phyloP scores from a whole-genome alignment of 345 rosid species.

The Cardamine occulta region DNA sequence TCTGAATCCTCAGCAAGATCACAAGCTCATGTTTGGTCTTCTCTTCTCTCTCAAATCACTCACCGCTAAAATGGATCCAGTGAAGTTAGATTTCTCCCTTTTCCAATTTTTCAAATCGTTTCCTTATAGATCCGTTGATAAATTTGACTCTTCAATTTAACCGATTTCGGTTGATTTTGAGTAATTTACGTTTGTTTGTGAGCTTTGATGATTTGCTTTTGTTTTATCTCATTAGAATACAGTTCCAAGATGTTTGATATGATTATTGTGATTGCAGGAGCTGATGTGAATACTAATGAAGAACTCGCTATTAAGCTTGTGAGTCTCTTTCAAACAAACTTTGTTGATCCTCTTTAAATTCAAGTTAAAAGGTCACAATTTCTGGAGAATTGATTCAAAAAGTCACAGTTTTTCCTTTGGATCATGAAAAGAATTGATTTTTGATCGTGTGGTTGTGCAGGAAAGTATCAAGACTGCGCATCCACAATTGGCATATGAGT shows the following conservation, averaged over 20 bases:
- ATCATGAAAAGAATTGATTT: not conserved
- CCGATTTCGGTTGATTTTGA: not conserved
- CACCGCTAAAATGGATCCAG: conserved; percentile 96
- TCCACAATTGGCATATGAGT: conserved; percentile 83
- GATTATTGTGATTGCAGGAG: conserved; percentile 54
- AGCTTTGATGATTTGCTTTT: not conserved
- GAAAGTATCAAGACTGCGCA: conserved; percentile 89
- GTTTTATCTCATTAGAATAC: not conserved
- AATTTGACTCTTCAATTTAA: no score
- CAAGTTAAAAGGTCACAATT: not conserved
- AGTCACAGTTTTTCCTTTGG: not conserved
- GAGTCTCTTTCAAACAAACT: conserved; percentile 42
- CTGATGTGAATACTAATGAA: conserved; percentile 82
- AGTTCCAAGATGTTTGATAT: not conserved
- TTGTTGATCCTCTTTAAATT: not conserved
- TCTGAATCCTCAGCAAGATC: conserved; percentile 84
- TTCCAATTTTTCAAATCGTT: not conserved
- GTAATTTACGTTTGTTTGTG: not conserved
- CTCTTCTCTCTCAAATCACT: conserved; percentile 98
- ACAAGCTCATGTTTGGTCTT: conserved; percentile 95
- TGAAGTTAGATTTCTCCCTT: conserved; percentile 48
- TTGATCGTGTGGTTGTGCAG: conserved; percentile 45
- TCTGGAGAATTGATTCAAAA: not conserved
- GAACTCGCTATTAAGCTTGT: conserved; percentile 98
- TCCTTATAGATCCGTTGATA: not conserved